A percentile compares a stretch with the other conserved stretches of the same genome.
Conservation (phyloP, 2,329 filamentous ascomycete genomes). For the Dactylellina haptotyla region DNA sequence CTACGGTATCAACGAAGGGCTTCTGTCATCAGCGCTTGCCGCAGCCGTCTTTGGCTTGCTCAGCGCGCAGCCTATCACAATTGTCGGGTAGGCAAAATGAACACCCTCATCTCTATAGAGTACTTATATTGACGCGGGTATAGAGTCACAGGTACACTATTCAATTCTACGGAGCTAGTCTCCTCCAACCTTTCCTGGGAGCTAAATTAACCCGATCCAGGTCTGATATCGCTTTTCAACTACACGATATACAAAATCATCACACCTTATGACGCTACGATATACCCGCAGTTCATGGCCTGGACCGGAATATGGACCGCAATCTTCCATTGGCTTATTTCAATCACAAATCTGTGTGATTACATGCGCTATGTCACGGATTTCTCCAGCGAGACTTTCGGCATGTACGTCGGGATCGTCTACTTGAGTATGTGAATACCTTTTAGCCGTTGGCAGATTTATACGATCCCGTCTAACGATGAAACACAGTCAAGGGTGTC, state of each 20-base stretch:
- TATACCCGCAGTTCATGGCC: conserved; percentile 75
- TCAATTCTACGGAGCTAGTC: background rate
- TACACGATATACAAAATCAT: conserved; percentile 71
- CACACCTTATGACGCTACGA: conserved; percentile 56
- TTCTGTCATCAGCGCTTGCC: conserved; percentile 85
- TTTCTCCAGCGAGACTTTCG: conserved; percentile 93
- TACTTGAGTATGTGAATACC: conserved; percentile 37
- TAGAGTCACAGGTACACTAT: conserved; percentile 44
- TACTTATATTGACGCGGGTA: background rate
- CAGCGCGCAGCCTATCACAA: conserved; percentile 85
- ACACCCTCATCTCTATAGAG: conserved; percentile 58
- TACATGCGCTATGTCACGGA: conserved; percentile 87
- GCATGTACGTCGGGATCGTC: conserved; percentile 62
- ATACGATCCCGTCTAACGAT: too few species aligned
- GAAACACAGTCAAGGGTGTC: conserved; percentile 62
- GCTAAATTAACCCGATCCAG: conserved; percentile 59
- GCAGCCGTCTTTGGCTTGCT: conserved; percentile 82
- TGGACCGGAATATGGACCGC: conserved; percentile 74
- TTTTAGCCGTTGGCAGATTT: too few species aligned
- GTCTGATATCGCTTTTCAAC: conserved; percentile 68
- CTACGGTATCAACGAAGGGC: conserved; percentile 75
- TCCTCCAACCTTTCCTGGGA: conserved; percentile 56
- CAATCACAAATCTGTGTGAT: conserved; percentile 85
- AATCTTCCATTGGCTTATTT: conserved; percentile 69
- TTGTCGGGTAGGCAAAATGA: conserved; percentile 84